phyloP scores from a whole-genome alignment of 208 protist genomes.

The Polymyxa betae region DNA sequence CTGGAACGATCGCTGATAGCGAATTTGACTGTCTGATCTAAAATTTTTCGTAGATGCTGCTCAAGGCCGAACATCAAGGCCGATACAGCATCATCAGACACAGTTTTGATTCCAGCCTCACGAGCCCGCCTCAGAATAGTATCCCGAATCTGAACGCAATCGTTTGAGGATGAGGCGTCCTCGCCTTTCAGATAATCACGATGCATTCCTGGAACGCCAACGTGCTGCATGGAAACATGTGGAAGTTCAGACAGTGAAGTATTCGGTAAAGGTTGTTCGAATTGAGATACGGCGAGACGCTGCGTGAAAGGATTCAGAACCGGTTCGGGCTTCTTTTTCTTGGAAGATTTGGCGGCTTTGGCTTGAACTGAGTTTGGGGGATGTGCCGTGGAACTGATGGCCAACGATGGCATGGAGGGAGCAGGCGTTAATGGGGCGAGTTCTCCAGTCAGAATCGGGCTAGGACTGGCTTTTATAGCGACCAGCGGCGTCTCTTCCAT shows the following conservation, averaged over 20 bases:
- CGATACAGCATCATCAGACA: neutral
- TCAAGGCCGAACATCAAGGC: neutral
- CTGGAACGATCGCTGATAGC: neutral
- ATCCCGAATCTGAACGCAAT: neutral
- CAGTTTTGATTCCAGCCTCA: neutral
- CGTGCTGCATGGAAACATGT: neutral
- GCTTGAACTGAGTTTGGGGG: neutral
- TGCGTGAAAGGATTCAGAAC: conserved; percentile 26
- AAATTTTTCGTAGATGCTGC: neutral
- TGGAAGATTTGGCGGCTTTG: neutral
- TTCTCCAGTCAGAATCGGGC: neutral
- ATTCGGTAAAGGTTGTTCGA: neutral
- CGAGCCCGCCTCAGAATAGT: neutral
- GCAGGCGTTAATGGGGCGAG: neutral
- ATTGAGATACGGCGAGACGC: neutral
- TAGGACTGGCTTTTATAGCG: neutral
- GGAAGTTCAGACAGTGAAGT: neutral
- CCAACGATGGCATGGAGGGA: neutral
- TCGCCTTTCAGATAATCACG: neutral
- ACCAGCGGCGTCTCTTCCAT: neutral
- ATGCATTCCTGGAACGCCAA: neutral
- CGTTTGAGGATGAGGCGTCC: neutral
- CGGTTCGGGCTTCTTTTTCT: conserved; percentile 37
- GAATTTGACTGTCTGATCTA: neutral
- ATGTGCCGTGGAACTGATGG: neutral